A percentile compares a stretch with the other conserved stretches of the same genome.
Conservation (phyloP, 257 asterid genomes). For the Voacanga thouarsii region DNA sequence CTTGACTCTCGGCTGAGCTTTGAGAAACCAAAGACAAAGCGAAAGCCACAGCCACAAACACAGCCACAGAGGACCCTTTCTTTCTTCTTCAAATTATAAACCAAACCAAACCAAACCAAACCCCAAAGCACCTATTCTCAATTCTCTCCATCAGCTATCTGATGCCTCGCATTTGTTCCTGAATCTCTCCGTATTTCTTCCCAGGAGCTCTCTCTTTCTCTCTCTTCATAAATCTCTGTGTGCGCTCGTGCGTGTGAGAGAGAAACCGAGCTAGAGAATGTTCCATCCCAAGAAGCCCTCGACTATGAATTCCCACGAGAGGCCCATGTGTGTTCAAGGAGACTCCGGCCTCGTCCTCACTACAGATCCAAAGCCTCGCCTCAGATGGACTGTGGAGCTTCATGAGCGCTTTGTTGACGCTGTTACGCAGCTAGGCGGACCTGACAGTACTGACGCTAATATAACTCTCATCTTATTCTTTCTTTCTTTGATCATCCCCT, state of each 20-base stretch:
- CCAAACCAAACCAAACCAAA: not conserved
- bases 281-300: conserved; percentile 41
- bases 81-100: not conserved
- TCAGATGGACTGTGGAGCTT: conserved; percentile 90
- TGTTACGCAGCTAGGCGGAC: conserved; percentile 90
- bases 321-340: conserved; percentile 46
- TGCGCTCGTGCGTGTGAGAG: conserved; percentile 2
- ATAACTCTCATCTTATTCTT: not conserved
- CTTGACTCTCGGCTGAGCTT: not conserved
- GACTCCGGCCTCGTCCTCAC: conserved; percentile 95
- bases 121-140: conserved; percentile 6
- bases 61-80: not conserved
- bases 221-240: not conserved
- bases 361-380: conserved; percentile 92
- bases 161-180: conserved; percentile 34
- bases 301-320: conserved; percentile 32
- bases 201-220: not conserved
- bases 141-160: conserved; percentile 15
- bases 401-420: conserved; percentile 94
- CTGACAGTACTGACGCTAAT: conserved; percentile 49
- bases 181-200: conserved; percentile 20
- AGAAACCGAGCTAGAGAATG: conserved; percentile 20
- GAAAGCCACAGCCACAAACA: not conserved
- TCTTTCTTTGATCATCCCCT: not conserved
- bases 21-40: not conserved